Conservation (phyloP, 805 yeast species). For the Kluyveromyces lactis region DNA sequence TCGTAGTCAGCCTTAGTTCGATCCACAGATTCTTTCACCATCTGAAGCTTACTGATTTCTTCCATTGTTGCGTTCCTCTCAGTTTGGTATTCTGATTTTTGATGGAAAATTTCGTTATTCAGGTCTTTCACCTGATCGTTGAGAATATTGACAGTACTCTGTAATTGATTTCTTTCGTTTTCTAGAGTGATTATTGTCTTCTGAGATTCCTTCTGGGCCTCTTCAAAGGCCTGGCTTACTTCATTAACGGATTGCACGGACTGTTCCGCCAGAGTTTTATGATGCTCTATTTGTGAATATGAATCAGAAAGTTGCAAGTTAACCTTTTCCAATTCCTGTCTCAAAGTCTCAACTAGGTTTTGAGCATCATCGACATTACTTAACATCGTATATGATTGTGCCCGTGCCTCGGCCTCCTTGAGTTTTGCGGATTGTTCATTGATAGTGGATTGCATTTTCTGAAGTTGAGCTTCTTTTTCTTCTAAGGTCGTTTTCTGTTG, state of each 20-base stretch:
- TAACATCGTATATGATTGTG: constrained; percentile 24
- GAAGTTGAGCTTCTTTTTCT: constrained; percentile 5
- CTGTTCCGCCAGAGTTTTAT: constrained; percentile 52
- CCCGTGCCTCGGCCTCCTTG: constrained; percentile 21
- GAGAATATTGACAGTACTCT: constrained; percentile 21
- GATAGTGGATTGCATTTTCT: constrained; percentile 8
- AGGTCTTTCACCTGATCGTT: constrained; percentile 25
- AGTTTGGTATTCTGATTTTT: constrained; percentile 20
- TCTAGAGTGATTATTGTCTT: constrained; percentile 12
- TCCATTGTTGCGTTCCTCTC: constrained; percentile 16
- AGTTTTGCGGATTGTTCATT: constrained; percentile 18
- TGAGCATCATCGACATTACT: constrained; percentile 20
- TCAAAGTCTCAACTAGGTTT: constrained; percentile 22
- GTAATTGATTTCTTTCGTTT: constrained; percentile 14
- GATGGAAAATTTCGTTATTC: constrained; percentile 25
- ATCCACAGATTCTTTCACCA: constrained; percentile 18
- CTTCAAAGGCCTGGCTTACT: constrained; percentile 47
- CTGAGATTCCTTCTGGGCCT: constrained; percentile 27
- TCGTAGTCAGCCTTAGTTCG: constrained; percentile 21
- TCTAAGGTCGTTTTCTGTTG: constrained; percentile 23
- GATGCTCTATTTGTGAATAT: constrained; percentile 49
- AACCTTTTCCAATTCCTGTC: constrained; percentile 37
- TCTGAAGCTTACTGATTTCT: constrained; percentile 26
- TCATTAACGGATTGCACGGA: constrained; percentile 57
- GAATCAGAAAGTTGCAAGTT: constrained; percentile 49